Evolutionary conservation across 805 yeast genomes (phyloP).

Genomic region (Wickerhamiella occidentalis): DNA sequence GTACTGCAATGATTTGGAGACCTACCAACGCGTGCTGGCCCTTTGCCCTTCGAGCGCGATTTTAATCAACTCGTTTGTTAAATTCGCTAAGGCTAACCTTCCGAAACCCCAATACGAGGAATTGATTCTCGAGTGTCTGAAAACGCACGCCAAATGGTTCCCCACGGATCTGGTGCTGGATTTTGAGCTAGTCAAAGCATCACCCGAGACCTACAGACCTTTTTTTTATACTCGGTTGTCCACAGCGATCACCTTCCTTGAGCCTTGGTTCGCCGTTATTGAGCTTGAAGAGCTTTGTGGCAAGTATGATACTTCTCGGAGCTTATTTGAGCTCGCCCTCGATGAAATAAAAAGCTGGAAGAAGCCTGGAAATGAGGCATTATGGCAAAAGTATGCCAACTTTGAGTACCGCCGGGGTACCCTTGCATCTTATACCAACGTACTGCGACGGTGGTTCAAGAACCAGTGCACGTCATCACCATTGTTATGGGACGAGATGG

Average conservation of each 20-base stretch:
- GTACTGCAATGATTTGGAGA: background rate
- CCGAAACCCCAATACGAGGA: background rate
- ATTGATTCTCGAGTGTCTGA: background rate
- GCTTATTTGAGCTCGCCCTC: slow-evolving; percentile 45
- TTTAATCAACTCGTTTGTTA: background rate
- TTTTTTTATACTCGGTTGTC: background rate
- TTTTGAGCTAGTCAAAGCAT: background rate
- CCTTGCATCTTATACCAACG: slow-evolving; percentile 42
- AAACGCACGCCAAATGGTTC: background rate
- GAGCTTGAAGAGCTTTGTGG: slow-evolving; percentile 52
- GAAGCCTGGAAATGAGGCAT: slow-evolving; percentile 22
- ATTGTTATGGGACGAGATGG: slow-evolving; percentile 49
- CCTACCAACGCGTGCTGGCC: background rate
- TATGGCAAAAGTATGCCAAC: slow-evolving; percentile 38
- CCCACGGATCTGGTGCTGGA: background rate
- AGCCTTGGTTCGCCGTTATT: slow-evolving; percentile 25
- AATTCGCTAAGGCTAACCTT: background rate
- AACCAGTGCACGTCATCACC: slow-evolving; percentile 25
- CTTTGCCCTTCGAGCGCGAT: background rate
- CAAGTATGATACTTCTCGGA: slow-evolving; percentile 57
- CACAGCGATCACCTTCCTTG: background rate
- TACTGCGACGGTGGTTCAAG: slow-evolving; percentile 35
- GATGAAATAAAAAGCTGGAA: slow-evolving; percentile 20
- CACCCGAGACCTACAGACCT: background rate
- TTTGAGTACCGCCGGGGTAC: slow-evolving; percentile 49